Percentiles rank a stretch among this genome's conserved stretches.
phyloP scores from a whole-genome alignment of 768 basidiomycete species.

The Chalciporus piperatus region DNA sequence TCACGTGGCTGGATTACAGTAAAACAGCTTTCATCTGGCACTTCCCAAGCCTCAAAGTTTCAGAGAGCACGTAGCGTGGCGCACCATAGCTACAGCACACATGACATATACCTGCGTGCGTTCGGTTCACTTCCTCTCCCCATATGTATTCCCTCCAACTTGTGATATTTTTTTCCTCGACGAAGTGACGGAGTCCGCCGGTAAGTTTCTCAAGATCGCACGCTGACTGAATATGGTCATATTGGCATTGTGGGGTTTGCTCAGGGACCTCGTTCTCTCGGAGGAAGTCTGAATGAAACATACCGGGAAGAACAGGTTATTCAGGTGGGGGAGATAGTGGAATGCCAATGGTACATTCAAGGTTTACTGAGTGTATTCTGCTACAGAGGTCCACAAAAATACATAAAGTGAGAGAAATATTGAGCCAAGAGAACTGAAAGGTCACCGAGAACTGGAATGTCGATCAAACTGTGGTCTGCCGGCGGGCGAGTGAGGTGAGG shows the following conservation, averaged over 20 bases:
- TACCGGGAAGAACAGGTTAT: background rate
- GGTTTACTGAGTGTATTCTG: background rate
- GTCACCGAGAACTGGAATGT: background rate
- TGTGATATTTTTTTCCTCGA: too few species aligned
- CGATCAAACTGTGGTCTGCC: background rate
- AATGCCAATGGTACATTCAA: background rate
- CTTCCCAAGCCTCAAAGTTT: too few species aligned
- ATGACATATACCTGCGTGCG: background rate
- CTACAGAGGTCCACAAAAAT: background rate
- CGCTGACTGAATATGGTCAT: too few species aligned
- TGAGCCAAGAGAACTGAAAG: background rate
- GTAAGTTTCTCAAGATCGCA: too few species aligned
- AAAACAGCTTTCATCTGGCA: too few species aligned
- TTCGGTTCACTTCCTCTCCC: too few species aligned
- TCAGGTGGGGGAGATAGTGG: background rate
- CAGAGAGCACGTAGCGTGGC: too few species aligned
- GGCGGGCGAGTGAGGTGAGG: constrained; percentile 2
- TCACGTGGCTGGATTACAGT: too few species aligned
- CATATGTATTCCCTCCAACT: too few species aligned
- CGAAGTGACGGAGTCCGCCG: too few species aligned
- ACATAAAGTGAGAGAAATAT: background rate
- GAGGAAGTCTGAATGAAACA: too few species aligned
- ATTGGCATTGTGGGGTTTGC: background rate
- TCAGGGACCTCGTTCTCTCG: background rate
- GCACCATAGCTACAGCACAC: too few species aligned